Base-by-base conservation (phyloP, 129 eudicot species). In the Ambrosia trifida region DNA sequence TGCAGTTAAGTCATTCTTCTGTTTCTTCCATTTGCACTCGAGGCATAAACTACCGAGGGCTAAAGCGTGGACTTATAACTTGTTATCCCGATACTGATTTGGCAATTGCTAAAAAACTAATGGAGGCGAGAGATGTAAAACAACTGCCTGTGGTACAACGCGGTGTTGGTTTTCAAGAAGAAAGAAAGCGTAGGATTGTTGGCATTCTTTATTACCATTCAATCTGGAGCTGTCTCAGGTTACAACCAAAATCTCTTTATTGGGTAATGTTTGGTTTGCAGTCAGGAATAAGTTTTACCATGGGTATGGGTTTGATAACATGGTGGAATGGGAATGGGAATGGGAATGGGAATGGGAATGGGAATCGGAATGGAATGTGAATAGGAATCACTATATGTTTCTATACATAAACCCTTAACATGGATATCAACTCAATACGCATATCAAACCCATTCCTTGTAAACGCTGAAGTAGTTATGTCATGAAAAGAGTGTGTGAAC, bases 61-160 rank as follows among this genome's bases (percentile, higher is more conserved):
- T 81, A 74, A 80, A 86, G 66, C 88, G 97, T 78, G 97, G 96
- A 60, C 94, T 90, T 74, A 68, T 94, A 79, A 90, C 89, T 33
- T 94, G 99, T 76, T 86, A 82, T 76, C 99, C 97, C 7, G 99
- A 94, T 77, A 94, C 97, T 64, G 97, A 94, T 72, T 76, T 94
- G 80, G 87, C 82, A 72, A 90, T 82, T 67, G 95, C 99, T 54
- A 94, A 85, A 84, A 88, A 87, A 61, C 80, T 94, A 63, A 94
- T 94, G 97, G 99, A 89, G 83, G 97, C 97, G 5, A 90, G 85
- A 85, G 99, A 82, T 64, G 79, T 94, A 71, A 90, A 90, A 74
- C 99, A 94, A 66, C 69, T 94, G 66, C 99, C 97, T 41, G 99
- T 94, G 63, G 84, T 94, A 6, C 89, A 85, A 75, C 95, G 85